These are phyloP conservation scores for Fusarium nematophilum DNA, from an alignment of 2,329 filamentous ascomycete genomes.

Conservation along the genomic window DNA sequence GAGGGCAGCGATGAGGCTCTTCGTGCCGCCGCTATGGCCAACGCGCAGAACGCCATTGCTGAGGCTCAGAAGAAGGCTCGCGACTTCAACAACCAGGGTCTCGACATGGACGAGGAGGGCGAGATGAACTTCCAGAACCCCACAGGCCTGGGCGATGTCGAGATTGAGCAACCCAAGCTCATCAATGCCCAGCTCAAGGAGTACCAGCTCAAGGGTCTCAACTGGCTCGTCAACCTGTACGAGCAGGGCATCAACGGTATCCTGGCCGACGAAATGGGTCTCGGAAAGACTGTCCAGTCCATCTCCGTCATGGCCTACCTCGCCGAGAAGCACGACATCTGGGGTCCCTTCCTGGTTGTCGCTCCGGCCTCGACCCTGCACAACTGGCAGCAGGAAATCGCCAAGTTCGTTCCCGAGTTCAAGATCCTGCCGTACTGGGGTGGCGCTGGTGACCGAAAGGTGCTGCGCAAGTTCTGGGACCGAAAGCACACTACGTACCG, in stretches of 20 bases:
- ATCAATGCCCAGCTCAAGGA: conserved; percentile 96
- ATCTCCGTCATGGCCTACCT: conserved; percentile 99
- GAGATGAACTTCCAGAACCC: conserved; percentile 99
- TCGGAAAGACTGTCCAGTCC: conserved; percentile 98
- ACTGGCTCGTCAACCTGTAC: conserved; percentile 98
- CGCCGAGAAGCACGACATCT: conserved; percentile 96
- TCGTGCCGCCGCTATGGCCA: conserved; percentile 87
- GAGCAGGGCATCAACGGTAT: conserved; percentile 99
- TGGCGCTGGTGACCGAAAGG: conserved; percentile 91
- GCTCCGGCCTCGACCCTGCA: conserved; percentile 95
- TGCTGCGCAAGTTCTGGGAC: conserved; percentile 98
- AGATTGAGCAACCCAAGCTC: conserved; percentile 93
- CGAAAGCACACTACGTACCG: conserved; percentile 96
- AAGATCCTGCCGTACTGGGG: conserved; percentile 99
- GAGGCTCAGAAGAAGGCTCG: conserved; percentile 93
- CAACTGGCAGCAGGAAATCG: conserved; percentile 99
- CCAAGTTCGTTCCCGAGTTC: conserved; percentile 91
- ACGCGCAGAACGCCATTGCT: conserved; percentile 94
- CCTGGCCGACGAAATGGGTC: conserved; percentile 98
- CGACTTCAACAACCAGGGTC: conserved; percentile 84
- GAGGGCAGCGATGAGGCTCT: conserved; percentile 89
- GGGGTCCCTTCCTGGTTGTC: conserved; percentile 97
- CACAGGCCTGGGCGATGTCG: conserved; percentile 91
- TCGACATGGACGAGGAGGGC: conserved; percentile 85
- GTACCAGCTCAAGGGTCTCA: conserved; percentile 98